Evolutionary conservation across 805 yeast species (phyloP).

Genomic region (Cyberlindnera subsufficiens): DNA sequence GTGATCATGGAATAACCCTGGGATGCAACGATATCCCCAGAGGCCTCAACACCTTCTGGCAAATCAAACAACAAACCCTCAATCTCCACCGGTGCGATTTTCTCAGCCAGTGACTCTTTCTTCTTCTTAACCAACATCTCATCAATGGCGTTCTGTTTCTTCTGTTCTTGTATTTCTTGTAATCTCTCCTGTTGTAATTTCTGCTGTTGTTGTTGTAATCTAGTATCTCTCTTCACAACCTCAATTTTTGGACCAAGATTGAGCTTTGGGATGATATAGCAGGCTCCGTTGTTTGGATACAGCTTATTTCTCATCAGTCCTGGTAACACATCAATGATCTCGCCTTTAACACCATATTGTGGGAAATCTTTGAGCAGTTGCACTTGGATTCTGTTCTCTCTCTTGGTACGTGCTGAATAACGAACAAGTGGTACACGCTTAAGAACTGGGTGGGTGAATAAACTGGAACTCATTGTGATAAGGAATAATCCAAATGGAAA

Average conservation of each 20-base stretch:
- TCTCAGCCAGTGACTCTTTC: neutral
- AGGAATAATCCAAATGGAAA: too few relatives aligned
- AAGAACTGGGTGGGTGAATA: constrained; percentile 5
- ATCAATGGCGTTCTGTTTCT: neutral
- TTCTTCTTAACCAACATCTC: constrained; percentile 1
- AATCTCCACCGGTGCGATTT: constrained; percentile 12
- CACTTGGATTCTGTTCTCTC: constrained; percentile 54
- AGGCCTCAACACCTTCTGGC: constrained; percentile 5
- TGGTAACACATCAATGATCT: constrained; percentile 69
- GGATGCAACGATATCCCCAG: constrained; percentile 6
- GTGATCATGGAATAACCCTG: constrained; percentile 18
- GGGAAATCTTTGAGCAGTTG: constrained; percentile 70
- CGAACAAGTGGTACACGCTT: constrained; percentile 30
- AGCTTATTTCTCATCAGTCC: constrained; percentile 77
- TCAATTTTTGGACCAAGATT: constrained; percentile 22
- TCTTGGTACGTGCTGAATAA: constrained; percentile 42
- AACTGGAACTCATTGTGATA: constrained; percentile 2
- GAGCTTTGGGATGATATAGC: constrained; percentile 42
- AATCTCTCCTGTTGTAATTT: constrained; percentile 1
- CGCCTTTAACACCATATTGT: constrained; percentile 62
- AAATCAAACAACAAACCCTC: constrained; percentile 19
- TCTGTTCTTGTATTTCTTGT: constrained; percentile 1
- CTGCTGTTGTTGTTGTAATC: constrained; percentile 8
- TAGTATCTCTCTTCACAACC: constrained; percentile 18
- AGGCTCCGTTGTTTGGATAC: constrained; percentile 68